Base-by-base conservation (phyloP, 352 stramenopile genomes). In the Plasmopara halstedii region DNA sequence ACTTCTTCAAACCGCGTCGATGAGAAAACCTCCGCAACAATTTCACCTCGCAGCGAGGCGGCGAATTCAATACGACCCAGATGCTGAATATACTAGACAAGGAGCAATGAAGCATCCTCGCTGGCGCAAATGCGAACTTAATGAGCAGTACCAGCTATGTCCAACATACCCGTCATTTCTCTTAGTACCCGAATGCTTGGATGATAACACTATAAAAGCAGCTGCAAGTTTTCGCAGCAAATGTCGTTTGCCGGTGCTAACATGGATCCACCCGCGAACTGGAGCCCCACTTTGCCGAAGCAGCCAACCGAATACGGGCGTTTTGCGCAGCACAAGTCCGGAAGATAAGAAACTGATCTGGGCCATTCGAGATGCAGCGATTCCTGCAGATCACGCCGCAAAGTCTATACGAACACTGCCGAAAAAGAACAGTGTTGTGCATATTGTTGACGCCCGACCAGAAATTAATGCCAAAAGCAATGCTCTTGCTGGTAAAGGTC, bases 281-380 rank as follows among this genome's bases (percentile, higher is more conserved):
- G 90, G 92, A 33, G 88, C 88, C 1, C 83, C 82, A 23, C 71
- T 99, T 34, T 98, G 92, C 68, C 74, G 96, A 17, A 95, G 74
- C 31, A 92, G 88, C 25, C 95, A 98, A 56, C 96, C 96, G 1
- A 97, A 98, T 58, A 95, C 97, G 1, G 96, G 96, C 18, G 68
- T 99, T 7, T 60, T 97, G 27, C 90, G 94, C 13, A 96, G 94
- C 67, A 95, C 79, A 20, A 96, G 83, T 47, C 51, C 69, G 6
- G 77, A 87, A 15, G 96, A 99, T 58, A 83, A 96, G 32, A 83
- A 81, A 11, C 54, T 97, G n/a, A 82, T 96, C 10, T 88, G 82
- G 70, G 73, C 77, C 5, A 84, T 93, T 45, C 67, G 89, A 17
- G 90, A 97, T 38, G 73, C 71, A 20, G 80, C 67, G 15, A 73